Percentiles rank a stretch among this genome's conserved stretches.
Conservation (phyloP, 1,284 basidiomycete species). For the Trichosporon sp. region DNA sequence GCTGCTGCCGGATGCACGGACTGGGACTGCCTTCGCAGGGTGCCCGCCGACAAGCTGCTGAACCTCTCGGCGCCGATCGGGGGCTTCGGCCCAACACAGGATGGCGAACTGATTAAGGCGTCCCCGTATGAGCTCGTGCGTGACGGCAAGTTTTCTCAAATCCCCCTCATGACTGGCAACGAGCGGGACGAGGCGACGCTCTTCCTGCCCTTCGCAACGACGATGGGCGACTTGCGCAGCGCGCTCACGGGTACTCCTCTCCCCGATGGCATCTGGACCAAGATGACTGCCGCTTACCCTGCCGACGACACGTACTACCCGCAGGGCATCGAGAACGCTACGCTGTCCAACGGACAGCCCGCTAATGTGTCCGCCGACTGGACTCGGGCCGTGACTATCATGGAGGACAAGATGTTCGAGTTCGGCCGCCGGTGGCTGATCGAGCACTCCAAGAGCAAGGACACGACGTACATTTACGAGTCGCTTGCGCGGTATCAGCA, state of each 20-base stretch:
- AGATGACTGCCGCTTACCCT: neutral
- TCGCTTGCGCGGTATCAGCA: neutral
- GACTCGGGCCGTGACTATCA: neutral
- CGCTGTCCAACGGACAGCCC: neutral
- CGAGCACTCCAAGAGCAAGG: neutral
- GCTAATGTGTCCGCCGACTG: neutral
- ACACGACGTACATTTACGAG: neutral
- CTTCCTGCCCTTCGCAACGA: slow-evolving; percentile 28
- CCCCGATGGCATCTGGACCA: neutral
- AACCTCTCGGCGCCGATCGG: neutral
- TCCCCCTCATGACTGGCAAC: slow-evolving; percentile 55
- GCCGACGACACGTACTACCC: neutral
- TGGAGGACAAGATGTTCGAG: neutral
- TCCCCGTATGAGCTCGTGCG: slow-evolving; percentile 43
- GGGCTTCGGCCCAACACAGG: slow-evolving; percentile 38
- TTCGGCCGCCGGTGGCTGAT: neutral
- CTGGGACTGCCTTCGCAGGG: slow-evolving; percentile 18
- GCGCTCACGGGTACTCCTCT: neutral
- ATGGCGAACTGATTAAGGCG: slow-evolving; percentile 51
- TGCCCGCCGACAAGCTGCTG: slow-evolving; percentile 15
- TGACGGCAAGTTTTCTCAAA: slow-evolving; percentile 43
- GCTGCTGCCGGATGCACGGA: neutral
- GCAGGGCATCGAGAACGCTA: neutral
- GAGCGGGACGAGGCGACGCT: slow-evolving; percentile 46
- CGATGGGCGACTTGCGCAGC: neutral